Evolutionary conservation across 1,284 basidiomycete species (phyloP).

Genomic region (Rhodotorula mucilaginosa): DNA sequence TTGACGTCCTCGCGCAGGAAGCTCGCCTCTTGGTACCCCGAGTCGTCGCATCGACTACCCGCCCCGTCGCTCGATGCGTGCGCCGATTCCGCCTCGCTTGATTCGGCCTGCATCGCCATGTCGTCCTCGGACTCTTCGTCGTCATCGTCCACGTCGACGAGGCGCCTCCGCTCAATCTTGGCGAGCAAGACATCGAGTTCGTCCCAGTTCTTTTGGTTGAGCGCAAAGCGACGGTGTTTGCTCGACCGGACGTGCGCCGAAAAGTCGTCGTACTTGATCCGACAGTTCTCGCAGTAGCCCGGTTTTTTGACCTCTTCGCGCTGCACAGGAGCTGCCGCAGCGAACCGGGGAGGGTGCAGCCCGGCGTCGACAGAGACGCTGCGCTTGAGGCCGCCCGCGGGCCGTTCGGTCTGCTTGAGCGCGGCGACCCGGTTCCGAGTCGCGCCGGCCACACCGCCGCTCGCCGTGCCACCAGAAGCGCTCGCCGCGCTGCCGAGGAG

Average conservation of each 20-base stretch:
- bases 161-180: slow-evolving; percentile 54
- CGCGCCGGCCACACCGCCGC: background rate
- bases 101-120: background rate
- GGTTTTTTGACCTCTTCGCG: slow-evolving; percentile 73
- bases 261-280: slow-evolving; percentile 86
- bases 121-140: slow-evolving; percentile 33
- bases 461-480: background rate
- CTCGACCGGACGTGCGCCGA: slow-evolving; percentile 72
- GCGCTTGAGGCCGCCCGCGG: slow-evolving; percentile 33
- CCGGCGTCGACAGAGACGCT: slow-evolving; percentile 44
- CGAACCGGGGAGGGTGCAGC: slow-evolving; percentile 16
- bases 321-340: background rate
- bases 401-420: slow-evolving; percentile 5
- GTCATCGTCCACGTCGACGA: slow-evolving; percentile 3
- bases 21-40: background rate
- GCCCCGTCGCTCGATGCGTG: background rate
- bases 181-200: slow-evolving; percentile 76
- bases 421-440: background rate
- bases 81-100: background rate
- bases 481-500: slow-evolving; percentile 9
- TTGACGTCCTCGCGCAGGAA: slow-evolving; percentile 37
- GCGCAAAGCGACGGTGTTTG: slow-evolving; percentile 83
- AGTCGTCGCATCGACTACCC: slow-evolving; percentile 31
- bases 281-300: slow-evolving; percentile 97
- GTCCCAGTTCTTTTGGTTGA: slow-evolving; percentile 73